Conservation (phyloP, 306 rosid species). For the Glycine latifolia region DNA sequence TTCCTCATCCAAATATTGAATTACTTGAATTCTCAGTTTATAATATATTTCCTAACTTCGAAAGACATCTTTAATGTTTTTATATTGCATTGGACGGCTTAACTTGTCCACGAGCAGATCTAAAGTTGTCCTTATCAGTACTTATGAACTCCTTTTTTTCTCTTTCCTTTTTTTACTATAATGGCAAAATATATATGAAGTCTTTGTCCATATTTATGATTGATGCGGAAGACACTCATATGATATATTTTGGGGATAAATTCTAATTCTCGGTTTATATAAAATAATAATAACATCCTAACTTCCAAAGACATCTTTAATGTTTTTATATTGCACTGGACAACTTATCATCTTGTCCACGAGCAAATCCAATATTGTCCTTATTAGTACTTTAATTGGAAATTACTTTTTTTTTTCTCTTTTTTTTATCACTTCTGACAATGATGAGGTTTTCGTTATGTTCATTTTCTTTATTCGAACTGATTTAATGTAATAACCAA, state of each 20-base stretch:
- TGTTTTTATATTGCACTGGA: conserved; percentile 32
- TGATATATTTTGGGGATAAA: conserved; percentile 1
- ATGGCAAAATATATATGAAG: not conserved
- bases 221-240: not conserved
- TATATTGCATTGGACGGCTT: conserved; percentile 29
- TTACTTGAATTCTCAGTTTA: conserved; percentile 18
- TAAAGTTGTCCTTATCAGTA: conserved; percentile 30
- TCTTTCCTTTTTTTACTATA: not conserved
- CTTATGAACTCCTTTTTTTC: not conserved
- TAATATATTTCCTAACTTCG: conserved; percentile 31
- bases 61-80: conserved; percentile 21
- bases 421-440: not conserved
- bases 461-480: not conserved
- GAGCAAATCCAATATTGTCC: conserved; percentile 35
- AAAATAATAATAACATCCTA: conserved; percentile 29
- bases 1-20: conserved; percentile 46
- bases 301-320: conserved; percentile 22
- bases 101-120: conserved; percentile 30
- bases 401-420: not conserved
- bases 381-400: not conserved
- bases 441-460: conserved; percentile 1
- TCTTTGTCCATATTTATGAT: conserved; percentile 17
- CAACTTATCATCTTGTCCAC: conserved; percentile 17
- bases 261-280: not conserved
- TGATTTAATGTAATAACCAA: not conserved